Evolutionary conservation across 371 early-diverging fungal species (phyloP).

Genomic region (Funneliformis caledonium): DNA sequence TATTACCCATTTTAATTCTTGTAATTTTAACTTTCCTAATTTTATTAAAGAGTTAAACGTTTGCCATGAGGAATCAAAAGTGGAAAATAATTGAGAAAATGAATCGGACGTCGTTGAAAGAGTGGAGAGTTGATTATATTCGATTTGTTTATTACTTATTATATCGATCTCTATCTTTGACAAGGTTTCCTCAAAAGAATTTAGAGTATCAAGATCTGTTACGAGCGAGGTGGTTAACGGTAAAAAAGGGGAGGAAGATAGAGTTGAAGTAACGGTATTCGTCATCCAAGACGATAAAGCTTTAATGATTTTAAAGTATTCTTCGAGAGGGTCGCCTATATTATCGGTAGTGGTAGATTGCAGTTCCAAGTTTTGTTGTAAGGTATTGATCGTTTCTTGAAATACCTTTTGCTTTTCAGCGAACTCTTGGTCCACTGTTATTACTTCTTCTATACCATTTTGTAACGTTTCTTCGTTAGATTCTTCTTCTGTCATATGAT

Average conservation of each 20-base stretch:
- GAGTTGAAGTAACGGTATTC: background rate
- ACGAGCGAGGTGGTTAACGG: background rate
- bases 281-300: constrained; percentile 24
- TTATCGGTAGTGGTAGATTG: background rate
- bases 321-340: constrained; percentile 38
- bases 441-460: background rate
- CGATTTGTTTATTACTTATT: constrained; percentile 19
- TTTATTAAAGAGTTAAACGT: constrained; percentile 11
- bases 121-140: constrained; percentile 17
- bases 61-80: constrained; percentile 30
- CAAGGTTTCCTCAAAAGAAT: constrained; percentile 6
- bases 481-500: background rate
- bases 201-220: constrained; percentile 24
- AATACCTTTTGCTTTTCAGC: constrained; percentile 22
- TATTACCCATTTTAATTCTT: constrained; percentile 32
- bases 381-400: constrained; percentile 14
- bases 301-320: constrained; percentile 34
- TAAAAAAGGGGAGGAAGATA: background rate
- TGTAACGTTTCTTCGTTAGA: background rate
- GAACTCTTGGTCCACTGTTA: constrained; percentile 35
- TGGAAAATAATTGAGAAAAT: background rate
- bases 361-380: constrained; percentile 13
- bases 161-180: constrained; percentile 23
- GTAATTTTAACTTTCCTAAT: constrained; percentile 31
- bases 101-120: background rate